phyloP scores from a whole-genome alignment of 2,329 filamentous ascomycete species.

The Pseudohalonectria lignicola region DNA sequence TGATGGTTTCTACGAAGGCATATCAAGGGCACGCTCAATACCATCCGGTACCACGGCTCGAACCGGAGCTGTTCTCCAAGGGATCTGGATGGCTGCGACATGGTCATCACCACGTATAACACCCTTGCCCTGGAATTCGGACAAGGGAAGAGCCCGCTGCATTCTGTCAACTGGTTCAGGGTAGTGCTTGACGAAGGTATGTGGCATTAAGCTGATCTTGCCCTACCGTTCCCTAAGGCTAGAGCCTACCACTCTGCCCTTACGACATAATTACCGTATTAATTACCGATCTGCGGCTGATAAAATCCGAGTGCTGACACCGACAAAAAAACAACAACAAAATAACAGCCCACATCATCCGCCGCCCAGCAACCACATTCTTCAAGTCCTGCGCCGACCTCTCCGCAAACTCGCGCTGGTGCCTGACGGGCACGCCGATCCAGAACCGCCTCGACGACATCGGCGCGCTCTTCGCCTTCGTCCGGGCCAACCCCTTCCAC shows the following conservation, averaged over 20 bases:
- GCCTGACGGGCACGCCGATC: conserved; percentile 40
- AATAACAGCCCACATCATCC: conserved; percentile 38
- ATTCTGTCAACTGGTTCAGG: conserved; percentile 26
- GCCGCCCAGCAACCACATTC: conserved; percentile 31
- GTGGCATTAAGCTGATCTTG: no score
- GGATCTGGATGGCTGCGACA: no score
- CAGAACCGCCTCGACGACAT: conserved; percentile 42
- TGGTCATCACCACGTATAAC: conserved; percentile 36
- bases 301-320: neutral
- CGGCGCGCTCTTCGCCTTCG: conserved; percentile 36
- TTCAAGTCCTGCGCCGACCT: conserved; percentile 25
- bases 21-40: no score
- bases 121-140: conserved; percentile 26
- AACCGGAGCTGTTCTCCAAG: no score
- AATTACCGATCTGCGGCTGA: neutral
- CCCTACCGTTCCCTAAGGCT: no score
- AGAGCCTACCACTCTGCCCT: no score
- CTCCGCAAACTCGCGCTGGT: conserved; percentile 34
- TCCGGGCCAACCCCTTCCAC: conserved; percentile 30
- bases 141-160: conserved; percentile 14
- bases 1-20: no score
- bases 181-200: conserved; percentile 34
- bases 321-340: no score
- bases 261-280: neutral
- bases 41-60: no score